Percentiles rank a stretch among this genome's conserved stretches.
Conservation (phyloP, 2,329 filamentous ascomycete species). For the Neopestalotiopsis sp. region DNA sequence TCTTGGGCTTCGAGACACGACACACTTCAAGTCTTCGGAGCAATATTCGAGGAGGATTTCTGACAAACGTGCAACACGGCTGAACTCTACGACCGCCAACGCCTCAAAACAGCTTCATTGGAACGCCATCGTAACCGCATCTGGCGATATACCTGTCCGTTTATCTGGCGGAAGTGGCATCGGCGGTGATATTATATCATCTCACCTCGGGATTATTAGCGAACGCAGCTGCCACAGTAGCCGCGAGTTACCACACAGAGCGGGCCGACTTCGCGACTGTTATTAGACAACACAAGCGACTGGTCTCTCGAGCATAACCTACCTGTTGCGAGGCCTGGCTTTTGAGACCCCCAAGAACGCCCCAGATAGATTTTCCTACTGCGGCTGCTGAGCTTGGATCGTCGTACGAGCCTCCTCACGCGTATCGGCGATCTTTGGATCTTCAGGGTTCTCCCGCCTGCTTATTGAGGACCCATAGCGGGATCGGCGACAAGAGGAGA, state of each 20-base stretch:
- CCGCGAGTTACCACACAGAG: not conserved
- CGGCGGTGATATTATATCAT: slow-evolving; percentile 7
- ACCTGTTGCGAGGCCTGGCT: not conserved
- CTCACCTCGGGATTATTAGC: not conserved
- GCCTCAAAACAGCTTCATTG: not conserved
- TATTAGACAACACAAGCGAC: slow-evolving; percentile 8
- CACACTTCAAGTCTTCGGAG: not conserved
- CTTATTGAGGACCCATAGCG: slow-evolving; percentile 2
- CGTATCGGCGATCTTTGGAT: slow-evolving; percentile 2
- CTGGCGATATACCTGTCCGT: not conserved
- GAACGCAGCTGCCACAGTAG: not conserved
- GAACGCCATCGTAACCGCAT: slow-evolving; percentile 1
- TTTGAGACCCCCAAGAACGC: not conserved
- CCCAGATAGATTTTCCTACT: not conserved
- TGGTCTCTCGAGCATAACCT: not conserved
- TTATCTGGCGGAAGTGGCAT: slow-evolving; percentile 5
- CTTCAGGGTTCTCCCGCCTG: slow-evolving; percentile 10
- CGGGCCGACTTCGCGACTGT: slow-evolving; percentile 13
- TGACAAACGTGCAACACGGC: slow-evolving; percentile 11
- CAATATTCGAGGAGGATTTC: not conserved
- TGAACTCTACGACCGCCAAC: not conserved
- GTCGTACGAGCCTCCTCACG: slow-evolving; percentile 2
- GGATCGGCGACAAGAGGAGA: slow-evolving; percentile 6
- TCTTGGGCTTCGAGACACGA: slow-evolving; percentile 22
- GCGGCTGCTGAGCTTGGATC: slow-evolving; percentile 1